These are phyloP conservation scores for Zoysia japonica DNA, from an alignment of 176 grass and related monocot species.

Conservation along the genomic window DNA sequence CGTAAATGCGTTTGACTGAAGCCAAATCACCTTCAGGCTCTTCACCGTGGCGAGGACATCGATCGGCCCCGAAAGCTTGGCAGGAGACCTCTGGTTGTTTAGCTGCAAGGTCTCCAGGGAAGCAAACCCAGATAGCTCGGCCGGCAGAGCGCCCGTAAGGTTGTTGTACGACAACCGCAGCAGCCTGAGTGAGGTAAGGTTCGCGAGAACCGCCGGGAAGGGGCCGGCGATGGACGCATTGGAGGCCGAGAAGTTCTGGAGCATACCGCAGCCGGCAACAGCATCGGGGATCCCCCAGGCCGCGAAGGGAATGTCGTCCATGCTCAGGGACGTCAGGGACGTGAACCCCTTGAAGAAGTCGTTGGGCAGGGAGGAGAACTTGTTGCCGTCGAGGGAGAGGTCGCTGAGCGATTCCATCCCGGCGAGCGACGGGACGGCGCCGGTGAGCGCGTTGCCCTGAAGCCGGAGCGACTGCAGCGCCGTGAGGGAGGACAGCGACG, in stretches of 20 bases:
- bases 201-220: conserved; percentile 58
- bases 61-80: conserved; percentile 62
- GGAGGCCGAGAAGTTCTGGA: conserved; percentile 56
- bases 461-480: conserved; percentile 60
- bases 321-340: conserved; percentile 42
- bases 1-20: conserved; percentile 77
- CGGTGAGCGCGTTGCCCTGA: conserved; percentile 57
- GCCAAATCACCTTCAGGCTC: conserved; percentile 55
- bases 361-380: conserved; percentile 49
- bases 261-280: conserved; percentile 21
- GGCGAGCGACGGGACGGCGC: conserved; percentile 54
- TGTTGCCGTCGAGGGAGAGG: conserved; percentile 59
- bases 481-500: conserved; percentile 58
- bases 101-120: conserved; percentile 61
- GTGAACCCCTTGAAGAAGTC: conserved; percentile 63
- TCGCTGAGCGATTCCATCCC: conserved; percentile 45
- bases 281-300: conserved; percentile 57
- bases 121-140: conserved; percentile 33
- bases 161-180: conserved; percentile 76
- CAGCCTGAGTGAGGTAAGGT: conserved; percentile 44
- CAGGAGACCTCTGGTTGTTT: conserved; percentile 62
- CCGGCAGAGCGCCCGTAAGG: conserved; percentile 55
- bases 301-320: conserved; percentile 58
- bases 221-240: conserved; percentile 55
- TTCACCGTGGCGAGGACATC: conserved; percentile 57